These are phyloP conservation scores for Boletus huronensis DNA, from an alignment of 768 basidiomycete species.

Conservation along the genomic window DNA sequence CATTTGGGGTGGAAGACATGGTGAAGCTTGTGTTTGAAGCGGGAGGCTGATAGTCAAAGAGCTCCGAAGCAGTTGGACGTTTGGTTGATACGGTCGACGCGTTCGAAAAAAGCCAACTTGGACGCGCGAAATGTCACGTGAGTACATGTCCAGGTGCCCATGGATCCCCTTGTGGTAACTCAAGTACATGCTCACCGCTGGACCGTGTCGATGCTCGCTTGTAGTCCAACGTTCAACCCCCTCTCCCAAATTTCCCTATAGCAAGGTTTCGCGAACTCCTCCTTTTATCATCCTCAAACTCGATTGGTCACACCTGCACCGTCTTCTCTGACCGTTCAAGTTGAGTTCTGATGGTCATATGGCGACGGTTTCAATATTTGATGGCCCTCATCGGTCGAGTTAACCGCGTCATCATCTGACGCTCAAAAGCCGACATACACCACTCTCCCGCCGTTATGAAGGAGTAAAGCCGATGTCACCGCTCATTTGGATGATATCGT, in stretches of 20 bases:
- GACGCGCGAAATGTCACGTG: conserved; percentile 31
- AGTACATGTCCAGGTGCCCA: background rate
- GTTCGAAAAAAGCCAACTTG: conserved; percentile 23
- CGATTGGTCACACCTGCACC: no score
- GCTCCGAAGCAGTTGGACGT: conserved; percentile 1
- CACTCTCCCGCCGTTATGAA: conserved; percentile 1
- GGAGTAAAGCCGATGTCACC: background rate
- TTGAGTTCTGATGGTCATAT: background rate
- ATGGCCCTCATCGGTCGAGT: background rate
- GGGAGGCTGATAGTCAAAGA: background rate
- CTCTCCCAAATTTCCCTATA: no score
- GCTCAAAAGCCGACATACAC: conserved; percentile 12
- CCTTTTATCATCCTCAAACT: background rate
- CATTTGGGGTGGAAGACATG: conserved; percentile 63
- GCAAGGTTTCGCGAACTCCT: background rate
- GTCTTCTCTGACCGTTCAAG: no score
- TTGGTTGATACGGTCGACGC: conserved; percentile 15
- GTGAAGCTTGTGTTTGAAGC: conserved; percentile 20
- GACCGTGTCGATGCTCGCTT: no score
- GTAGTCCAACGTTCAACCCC: no score
- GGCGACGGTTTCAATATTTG: background rate
- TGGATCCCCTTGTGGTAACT: no score
- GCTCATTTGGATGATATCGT: background rate
- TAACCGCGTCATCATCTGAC: background rate
- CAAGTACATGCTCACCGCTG: no score